Evolutionary conservation across 2,329 filamentous ascomycete genomes (phyloP).

Genomic region (Boeremia lycopersici): DNA sequence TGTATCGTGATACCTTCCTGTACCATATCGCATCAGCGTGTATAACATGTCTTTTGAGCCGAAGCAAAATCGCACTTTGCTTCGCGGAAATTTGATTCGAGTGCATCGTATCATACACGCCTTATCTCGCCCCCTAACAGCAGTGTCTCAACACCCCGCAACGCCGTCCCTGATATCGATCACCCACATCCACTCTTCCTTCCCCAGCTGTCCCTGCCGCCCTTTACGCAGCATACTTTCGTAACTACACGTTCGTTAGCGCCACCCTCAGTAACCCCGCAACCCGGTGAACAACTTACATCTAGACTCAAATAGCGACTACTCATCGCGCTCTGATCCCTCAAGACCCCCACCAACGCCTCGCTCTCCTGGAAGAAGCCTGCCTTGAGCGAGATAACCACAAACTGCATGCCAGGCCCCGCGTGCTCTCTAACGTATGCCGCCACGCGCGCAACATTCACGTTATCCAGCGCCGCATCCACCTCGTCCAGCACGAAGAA

Average conservation of each 20-base stretch:
- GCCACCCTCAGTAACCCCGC: not conserved
- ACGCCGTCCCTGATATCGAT: no score
- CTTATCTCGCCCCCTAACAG: no score
- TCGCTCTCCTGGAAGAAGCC: conserved; percentile 96
- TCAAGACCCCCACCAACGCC: conserved; percentile 91
- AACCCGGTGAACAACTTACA: conserved; percentile 65
- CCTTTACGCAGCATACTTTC: conserved; percentile 28
- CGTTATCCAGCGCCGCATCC: conserved; percentile 96
- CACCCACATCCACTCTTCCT: not conserved
- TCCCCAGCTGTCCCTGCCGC: not conserved
- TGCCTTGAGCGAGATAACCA: conserved; percentile 95
- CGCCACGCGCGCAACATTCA: conserved; percentile 94
- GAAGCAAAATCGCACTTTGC: no score
- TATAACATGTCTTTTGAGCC: not conserved
- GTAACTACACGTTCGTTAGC: conserved; percentile 28
- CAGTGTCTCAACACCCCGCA: no score
- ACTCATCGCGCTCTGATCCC: conserved; percentile 92
- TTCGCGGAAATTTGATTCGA: no score
- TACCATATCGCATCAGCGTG: conserved; percentile 1
- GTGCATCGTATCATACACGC: no score
- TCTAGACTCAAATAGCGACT: conserved; percentile 91
- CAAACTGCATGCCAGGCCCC: conserved; percentile 97
- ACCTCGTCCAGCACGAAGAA: conserved; percentile 99
- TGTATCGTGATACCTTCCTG: not conserved
- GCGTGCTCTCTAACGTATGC: conserved; percentile 96